These are phyloP conservation scores for Starmera dryadoides DNA, from an alignment of 805 yeast species.

Conservation along the genomic window DNA sequence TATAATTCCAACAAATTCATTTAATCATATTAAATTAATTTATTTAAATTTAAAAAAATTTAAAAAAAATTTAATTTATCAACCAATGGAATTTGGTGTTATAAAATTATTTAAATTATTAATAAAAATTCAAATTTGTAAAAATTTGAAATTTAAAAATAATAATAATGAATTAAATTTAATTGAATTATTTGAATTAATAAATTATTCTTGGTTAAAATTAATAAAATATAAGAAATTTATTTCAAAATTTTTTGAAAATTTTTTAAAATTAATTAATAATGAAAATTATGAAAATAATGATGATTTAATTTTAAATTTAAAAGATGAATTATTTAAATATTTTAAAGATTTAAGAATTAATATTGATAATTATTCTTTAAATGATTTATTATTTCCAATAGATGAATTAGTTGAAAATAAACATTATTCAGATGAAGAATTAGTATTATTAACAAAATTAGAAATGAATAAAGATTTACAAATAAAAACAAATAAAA, in stretches of 20 bases:
- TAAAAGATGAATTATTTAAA: constrained; percentile 1
- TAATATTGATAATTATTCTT: constrained; percentile 5
- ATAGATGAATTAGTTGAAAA: constrained; percentile 26
- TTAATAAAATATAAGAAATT: constrained; percentile 25
- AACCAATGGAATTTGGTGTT: too few relatives aligned
- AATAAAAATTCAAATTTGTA: too few relatives aligned
- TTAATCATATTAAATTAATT: constrained; percentile 21
- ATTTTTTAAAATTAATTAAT: constrained; percentile 10
- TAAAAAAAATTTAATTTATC: too few relatives aligned
- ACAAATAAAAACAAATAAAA: too few relatives aligned
- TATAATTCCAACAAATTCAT: constrained; percentile 23
- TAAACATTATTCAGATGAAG: constrained; percentile 25
- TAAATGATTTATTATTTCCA: constrained; percentile 29
- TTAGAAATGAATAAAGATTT: constrained; percentile 2
- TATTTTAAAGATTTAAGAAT: background rate
- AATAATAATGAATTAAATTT: too few relatives aligned
- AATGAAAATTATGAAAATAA: constrained; percentile 5
- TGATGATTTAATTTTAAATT: constrained; percentile 4
- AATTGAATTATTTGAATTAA: too few relatives aligned
- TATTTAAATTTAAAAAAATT: constrained; percentile 23
- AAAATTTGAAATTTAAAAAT: too few relatives aligned
- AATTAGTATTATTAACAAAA: constrained; percentile 19
- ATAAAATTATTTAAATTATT: too few relatives aligned
- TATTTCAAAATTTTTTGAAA: constrained; percentile 22
- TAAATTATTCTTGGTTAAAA: too few relatives aligned